phyloP scores from a whole-genome alignment of 2,329 filamentous ascomycete species.

The Sarocladium brachiariae region DNA sequence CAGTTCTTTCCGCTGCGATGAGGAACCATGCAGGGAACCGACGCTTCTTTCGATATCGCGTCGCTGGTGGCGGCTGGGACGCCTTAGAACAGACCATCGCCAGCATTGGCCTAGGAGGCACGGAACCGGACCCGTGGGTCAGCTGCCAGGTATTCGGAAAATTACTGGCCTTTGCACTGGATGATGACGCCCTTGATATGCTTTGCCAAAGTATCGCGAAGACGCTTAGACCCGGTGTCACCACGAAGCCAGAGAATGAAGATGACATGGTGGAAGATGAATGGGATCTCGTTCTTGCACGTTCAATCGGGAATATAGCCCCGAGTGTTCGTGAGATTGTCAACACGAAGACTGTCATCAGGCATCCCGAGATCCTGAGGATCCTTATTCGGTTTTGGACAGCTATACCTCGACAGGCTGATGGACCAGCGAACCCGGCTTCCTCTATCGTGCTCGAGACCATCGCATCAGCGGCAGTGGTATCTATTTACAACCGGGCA shows the following conservation, averaged over 20 bases:
- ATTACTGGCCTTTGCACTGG: conserved; percentile 72
- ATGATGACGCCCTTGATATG: conserved; percentile 66
- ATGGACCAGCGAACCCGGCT: conserved; percentile 39
- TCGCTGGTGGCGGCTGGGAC: conserved; percentile 73
- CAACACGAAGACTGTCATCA: conserved; percentile 43
- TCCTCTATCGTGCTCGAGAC: conserved; percentile 61
- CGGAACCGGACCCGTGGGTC: conserved; percentile 61
- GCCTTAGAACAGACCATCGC: conserved; percentile 66
- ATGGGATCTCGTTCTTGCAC: conserved; percentile 30
- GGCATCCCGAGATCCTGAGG: conserved; percentile 57
- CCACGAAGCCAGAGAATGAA: conserved; percentile 18
- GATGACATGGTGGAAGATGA: conserved; percentile 29
- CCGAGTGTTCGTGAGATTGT: conserved; percentile 42
- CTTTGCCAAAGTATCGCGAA: conserved; percentile 53
- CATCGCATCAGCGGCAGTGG: conserved; percentile 48
- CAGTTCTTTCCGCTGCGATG: conserved; percentile 68
- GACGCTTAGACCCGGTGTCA: conserved; percentile 25
- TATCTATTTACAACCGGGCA: conserved; percentile 62
- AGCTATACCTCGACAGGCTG: conserved; percentile 45
- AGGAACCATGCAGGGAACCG: conserved; percentile 78
- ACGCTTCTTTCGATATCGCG: conserved; percentile 73
- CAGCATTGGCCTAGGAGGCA: conserved; percentile 57
- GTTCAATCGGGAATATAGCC: conserved; percentile 29
- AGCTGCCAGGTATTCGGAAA: conserved; percentile 73
- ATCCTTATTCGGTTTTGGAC: conserved; percentile 59